phyloP scores from a whole-genome alignment of 495 filamentous ascomycete species.

The Podospora didyma region DNA sequence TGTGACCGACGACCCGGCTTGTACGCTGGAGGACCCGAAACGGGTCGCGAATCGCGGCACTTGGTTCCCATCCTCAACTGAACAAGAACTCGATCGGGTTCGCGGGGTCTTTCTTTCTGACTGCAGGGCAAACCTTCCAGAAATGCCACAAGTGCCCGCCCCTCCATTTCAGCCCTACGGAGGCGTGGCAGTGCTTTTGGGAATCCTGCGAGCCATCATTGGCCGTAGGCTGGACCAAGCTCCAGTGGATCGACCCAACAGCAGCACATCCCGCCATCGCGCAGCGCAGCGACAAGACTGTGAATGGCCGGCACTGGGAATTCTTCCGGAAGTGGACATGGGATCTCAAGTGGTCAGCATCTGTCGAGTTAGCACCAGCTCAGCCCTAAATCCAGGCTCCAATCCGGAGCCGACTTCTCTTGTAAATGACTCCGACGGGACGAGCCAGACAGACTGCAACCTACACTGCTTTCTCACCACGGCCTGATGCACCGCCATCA shows the following conservation, averaged over 20 bases:
- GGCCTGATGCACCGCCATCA: background rate
- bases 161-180: slow-evolving; percentile 26
- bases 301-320: slow-evolving; percentile 11
- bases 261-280: background rate
- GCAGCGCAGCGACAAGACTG: background rate
- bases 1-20: too few species aligned
- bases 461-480: too few species aligned
- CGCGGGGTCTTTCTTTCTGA: background rate
- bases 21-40: too few species aligned
- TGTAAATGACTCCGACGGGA: background rate
- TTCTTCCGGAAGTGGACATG: background rate
- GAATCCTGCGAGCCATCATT: slow-evolving; percentile 8
- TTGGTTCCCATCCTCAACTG: too few species aligned
- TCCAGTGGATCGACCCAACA: background rate
- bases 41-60: too few species aligned
- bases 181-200: background rate
- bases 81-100: background rate
- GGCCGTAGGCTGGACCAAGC: background rate
- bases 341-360: background rate
- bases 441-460: background rate
- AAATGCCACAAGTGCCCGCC: background rate
- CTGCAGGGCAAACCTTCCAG: slow-evolving; percentile 1
- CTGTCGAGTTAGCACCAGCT: background rate
- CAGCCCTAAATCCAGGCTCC: slow-evolving; percentile 19
- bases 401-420: background rate